phyloP scores from a whole-genome alignment of 202 grass and related monocot species.

The Eragrostis tef region DNA sequence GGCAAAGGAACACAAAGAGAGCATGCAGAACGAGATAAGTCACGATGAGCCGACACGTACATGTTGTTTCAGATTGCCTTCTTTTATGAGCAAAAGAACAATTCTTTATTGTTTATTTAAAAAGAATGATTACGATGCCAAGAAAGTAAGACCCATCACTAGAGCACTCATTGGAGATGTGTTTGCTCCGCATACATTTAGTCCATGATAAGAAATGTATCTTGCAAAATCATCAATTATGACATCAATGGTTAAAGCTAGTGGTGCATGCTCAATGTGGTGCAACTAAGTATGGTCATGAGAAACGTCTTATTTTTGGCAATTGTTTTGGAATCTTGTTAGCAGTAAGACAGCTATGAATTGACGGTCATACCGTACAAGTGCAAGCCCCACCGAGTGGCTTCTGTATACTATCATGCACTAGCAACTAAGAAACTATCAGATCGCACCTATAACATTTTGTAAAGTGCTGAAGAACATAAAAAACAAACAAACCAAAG shows the following conservation, averaged over 20 bases:
- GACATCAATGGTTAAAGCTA: background rate
- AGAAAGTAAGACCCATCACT: background rate
- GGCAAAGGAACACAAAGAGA: conserved; percentile 13
- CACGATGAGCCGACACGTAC: conserved; percentile 15
- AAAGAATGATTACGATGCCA: background rate
- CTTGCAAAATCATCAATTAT: background rate
- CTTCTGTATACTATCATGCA: background rate
- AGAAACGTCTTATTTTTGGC: background rate
- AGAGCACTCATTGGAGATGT: background rate
- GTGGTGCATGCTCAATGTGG: background rate
- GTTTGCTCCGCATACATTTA: background rate
- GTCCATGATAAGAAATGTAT: background rate
- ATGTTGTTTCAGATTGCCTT: conserved; percentile 3
- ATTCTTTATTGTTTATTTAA: background rate
- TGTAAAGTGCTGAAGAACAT: background rate
- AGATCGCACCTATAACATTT: background rate
- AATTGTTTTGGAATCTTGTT: background rate
- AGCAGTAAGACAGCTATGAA: too few relatives aligned
- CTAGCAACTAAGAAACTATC: background rate
- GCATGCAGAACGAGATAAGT: conserved; percentile 20
- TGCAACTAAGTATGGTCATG: background rate
- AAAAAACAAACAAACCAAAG: background rate
- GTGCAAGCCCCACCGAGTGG: conserved; percentile 1
- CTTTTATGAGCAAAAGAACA: conserved; percentile 14
- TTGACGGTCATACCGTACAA: background rate